phyloP scores from a whole-genome alignment of 169 alveolate species.

The Plasmodium gallinaceum region DNA sequence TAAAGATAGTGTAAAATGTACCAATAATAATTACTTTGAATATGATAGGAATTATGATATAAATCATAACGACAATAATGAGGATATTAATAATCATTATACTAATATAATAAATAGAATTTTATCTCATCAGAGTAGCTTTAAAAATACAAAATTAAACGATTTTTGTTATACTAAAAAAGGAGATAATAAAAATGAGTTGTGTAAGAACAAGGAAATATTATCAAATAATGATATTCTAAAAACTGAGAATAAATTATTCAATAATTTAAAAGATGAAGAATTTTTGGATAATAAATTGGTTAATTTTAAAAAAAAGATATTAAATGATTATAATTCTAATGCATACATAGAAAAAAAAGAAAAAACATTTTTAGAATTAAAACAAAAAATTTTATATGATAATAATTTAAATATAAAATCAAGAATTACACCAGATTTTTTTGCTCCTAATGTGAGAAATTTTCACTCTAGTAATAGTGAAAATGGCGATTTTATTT shows the following conservation, averaged over 20 bases:
- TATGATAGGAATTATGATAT: no score
- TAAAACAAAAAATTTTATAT: constrained; percentile 25
- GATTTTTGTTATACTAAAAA: no score
- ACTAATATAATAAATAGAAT: no score
- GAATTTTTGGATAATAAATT: constrained; percentile 27
- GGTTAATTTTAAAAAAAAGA: constrained; percentile 18
- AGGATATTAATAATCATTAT: no score
- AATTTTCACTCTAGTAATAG: constrained; percentile 23
- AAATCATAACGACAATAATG: no score
- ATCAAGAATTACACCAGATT: constrained; percentile 68
- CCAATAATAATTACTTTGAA: no score
- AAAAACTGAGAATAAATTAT: neutral
- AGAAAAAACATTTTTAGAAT: constrained; percentile 31
- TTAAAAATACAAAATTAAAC: no score
- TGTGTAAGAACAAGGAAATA: no score
- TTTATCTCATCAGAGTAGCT: no score
- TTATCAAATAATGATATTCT: neutral
- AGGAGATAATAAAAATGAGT: no score
- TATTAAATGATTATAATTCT: neutral
- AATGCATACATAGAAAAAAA: neutral
- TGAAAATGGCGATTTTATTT: neutral
- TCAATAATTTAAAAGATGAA: constrained; percentile 4
- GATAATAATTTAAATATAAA: constrained; percentile 7
- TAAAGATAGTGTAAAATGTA: no score
- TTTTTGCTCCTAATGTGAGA: constrained; percentile 14